Conservation (phyloP, 2,329 filamentous ascomycete species). For the Calonectria pseudoreteaudii region DNA sequence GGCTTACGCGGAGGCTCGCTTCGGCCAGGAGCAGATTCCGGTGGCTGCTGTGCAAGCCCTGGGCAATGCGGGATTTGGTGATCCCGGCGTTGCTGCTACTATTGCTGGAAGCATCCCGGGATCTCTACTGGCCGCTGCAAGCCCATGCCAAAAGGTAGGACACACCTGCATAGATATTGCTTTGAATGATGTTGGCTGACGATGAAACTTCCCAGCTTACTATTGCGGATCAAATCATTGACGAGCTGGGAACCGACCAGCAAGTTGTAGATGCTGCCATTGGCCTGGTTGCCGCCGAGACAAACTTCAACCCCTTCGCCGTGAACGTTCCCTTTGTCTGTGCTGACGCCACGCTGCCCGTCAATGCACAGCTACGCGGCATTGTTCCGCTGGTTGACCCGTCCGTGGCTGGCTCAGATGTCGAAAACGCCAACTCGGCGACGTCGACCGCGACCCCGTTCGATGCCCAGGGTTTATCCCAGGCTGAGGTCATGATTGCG, state of each 20-base stretch:
- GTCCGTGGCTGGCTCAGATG: conserved; percentile 65
- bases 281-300: conserved; percentile 74
- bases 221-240: conserved; percentile 73
- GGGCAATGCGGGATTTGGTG: conserved; percentile 58
- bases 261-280: conserved; percentile 71
- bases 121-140: conserved; percentile 72
- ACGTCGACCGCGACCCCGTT: conserved; percentile 66
- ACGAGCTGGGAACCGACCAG: conserved; percentile 69
- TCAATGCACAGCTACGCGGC: conserved; percentile 70
- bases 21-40: conserved; percentile 72
- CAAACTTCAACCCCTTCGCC: conserved; percentile 79
- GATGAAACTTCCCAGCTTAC: conserved; percentile 56
- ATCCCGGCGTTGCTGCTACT: conserved; percentile 70
- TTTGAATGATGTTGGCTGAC: conserved; percentile 30
- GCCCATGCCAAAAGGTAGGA: conserved; percentile 72
- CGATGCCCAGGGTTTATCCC: conserved; percentile 69
- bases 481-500: conserved; percentile 72
- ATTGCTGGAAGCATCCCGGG: conserved; percentile 72
- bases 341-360: conserved; percentile 71
- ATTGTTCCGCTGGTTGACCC: conserved; percentile 77
- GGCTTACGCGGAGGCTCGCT: conserved; percentile 65
- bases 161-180: neutral
- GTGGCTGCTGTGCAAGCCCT: conserved; percentile 67
- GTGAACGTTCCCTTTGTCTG: conserved; percentile 72
- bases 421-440: conserved; percentile 70